These are phyloP conservation scores for Narthecium ossifragum DNA, from an alignment of 106 monocot genomes.

Conservation along the genomic window DNA sequence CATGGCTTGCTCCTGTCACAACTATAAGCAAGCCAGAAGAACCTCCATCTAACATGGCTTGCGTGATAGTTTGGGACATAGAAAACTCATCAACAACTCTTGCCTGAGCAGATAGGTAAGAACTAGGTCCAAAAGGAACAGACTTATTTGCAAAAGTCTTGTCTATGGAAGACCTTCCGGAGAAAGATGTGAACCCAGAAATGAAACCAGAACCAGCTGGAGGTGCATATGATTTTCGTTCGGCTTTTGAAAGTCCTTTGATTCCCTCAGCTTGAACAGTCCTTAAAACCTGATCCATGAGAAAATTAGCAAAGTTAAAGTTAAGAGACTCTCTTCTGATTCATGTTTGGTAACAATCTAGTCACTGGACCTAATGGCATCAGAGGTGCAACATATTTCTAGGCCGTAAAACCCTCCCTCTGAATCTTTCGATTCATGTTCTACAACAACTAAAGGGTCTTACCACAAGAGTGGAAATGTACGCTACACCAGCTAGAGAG, in stretches of 20 bases:
- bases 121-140: slow-evolving; percentile 61
- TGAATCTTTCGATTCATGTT: too few species aligned
- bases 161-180: slow-evolving; percentile 56
- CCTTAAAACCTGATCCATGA: slow-evolving; percentile 45
- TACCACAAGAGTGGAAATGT: too few species aligned
- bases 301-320: too few species aligned
- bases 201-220: slow-evolving; percentile 89
- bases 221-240: slow-evolving; percentile 83
- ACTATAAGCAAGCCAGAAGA: slow-evolving; percentile 73
- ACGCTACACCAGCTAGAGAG: too few species aligned
- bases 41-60: slow-evolving; percentile 59
- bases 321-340: not conserved
- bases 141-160: slow-evolving; percentile 47
- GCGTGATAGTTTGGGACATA: slow-evolving; percentile 73
- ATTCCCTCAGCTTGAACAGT: slow-evolving; percentile 96
- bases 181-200: slow-evolving; percentile 70
- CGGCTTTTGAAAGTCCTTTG: slow-evolving; percentile 59
- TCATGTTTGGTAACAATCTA: too few species aligned
- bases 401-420: too few species aligned
- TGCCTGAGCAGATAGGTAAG: slow-evolving; percentile 75
- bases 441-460: too few species aligned
- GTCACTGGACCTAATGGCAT: too few species aligned
- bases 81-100: slow-evolving; percentile 92
- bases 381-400: too few species aligned
- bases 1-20: slow-evolving; percentile 89